Base-by-base conservation (phyloP, 129 eudicot genomes). In the Flaveria robusta region DNA sequence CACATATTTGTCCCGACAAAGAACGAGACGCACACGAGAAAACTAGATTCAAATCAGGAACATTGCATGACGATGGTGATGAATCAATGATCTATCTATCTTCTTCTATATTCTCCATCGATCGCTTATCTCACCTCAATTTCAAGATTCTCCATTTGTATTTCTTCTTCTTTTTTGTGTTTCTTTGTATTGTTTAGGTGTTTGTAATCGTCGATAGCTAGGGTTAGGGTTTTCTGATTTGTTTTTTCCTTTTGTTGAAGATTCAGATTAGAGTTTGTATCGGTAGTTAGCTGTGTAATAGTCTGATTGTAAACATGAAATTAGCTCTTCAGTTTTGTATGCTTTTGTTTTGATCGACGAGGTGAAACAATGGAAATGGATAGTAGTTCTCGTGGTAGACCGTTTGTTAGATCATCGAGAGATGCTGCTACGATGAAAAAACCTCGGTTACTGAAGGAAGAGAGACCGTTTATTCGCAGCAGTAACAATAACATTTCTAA, bases 361-460 rank as follows among this genome's bases (percentile, higher is more conserved):
- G 31, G 50, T 49, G 9, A 34, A 72, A 49, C 76, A 47, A 88
- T 86, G 87, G 92, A 88, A 42, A 88, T 83, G 94, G 92, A 83
- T 63, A 89, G 88, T 49, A 67, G 83, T 62, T 85, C 79, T 75
- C 79, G 79, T 29, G 79, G 97, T 39, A 85, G 92, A 85, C 83
- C 89, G n/a, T 86, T 89, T 18, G 95, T 85, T 52, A 85, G 95
- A 90, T 88, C 95, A 83, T 81, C 89, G 62, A 83, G 87, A 22
- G 91, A 90, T 26, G 84, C 83, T 18, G 88, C 85, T 10, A 46
- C 82, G 5, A 37, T 81, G 51, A 93, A 93, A 70, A 90, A 88
- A 70, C 88, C 97, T 70, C 79, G 97, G 81, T 78, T 90, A 71
- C 12, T 90, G 3, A 47, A 70, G 1, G 96, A 85, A 65, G 91